Evolutionary conservation across 1,284 basidiomycete genomes (phyloP), one percentile per base, ranked within the genome.

Genomic region (Lentinus polychrous): DNA sequence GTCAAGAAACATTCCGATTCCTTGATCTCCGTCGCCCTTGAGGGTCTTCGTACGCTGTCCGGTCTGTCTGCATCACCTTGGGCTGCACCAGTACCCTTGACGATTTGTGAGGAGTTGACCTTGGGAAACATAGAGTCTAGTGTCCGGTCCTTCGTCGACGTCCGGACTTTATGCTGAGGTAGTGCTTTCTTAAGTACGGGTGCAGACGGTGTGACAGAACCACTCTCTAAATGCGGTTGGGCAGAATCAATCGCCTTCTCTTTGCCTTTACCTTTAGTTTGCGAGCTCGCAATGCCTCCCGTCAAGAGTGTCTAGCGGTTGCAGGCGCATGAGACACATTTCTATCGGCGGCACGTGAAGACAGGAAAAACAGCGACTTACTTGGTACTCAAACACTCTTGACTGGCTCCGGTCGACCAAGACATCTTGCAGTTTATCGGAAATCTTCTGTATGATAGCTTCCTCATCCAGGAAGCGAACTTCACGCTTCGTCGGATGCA

Each of bases 401-500:
- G 88, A 83, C 49, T 75, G 75, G 60, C 78, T 79, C 69, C 91
- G 67, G 57, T 75, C 76, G 0, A 83, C 74, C n/a, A 94, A 69
- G 18, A 72, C 73, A 42, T 75, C 68, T 52, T 90, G 83, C 1
- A 96, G 71, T 0, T 73, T 75, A 54, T 86, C 80, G n/a, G 88
- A 82, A 43, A 99, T 81, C 6, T 71, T 72, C 55, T 93, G 85
- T 3, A 88, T 86, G 56, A 98, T 91, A 11, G 75, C 76, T 47
- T 98, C 96, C 64, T 99, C 93, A 56, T 97, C 82, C 48, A 98
- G 69, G 59, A 99, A 99, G 57, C 94, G 91, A 0, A 97, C 93
- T 65, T 98, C 94, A 34, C 89, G 86, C 66, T 99, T 99, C 1
- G 96, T 99, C 0, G 96, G 96, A 64, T 98, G 95, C 0, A 99